Evolutionary conservation across 2,329 filamentous ascomycete genomes (phyloP).

Genomic region (Pseudocercospora macadamiae): DNA sequence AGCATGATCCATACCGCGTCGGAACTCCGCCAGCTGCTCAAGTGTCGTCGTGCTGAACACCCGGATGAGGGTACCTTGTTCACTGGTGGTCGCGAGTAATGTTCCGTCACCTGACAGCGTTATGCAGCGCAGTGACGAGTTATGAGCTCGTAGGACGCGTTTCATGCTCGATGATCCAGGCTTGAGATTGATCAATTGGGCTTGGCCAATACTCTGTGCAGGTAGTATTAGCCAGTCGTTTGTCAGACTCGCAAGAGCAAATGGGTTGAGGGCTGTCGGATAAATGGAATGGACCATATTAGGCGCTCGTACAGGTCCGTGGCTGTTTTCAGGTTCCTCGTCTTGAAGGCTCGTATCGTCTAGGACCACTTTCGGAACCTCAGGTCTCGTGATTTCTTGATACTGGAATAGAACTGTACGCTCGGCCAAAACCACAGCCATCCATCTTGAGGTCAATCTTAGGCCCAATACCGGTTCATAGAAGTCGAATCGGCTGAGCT

Average conservation of each 20-base stretch:
- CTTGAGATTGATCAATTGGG: conserved; percentile 77
- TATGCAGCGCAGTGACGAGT: conserved; percentile 75
- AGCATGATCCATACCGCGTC: conserved; percentile 85
- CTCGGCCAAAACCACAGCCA: conserved; percentile 70
- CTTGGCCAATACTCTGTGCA: conserved; percentile 82
- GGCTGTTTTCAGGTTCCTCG: conserved; percentile 17
- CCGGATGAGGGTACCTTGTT: conserved; percentile 87
- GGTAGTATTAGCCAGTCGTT: conserved; percentile 78
- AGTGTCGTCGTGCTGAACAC: conserved; percentile 81
- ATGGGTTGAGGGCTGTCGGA: conserved; percentile 82
- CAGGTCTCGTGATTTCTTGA: conserved; percentile 24
- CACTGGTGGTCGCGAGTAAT: conserved; percentile 84
- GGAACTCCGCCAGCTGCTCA: conserved; percentile 79
- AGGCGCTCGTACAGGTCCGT: conserved; percentile 25
- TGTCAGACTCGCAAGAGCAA: conserved; percentile 78
- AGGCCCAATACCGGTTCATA: conserved; percentile 80
- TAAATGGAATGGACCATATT: conserved; percentile 61
- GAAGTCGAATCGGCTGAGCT: conserved; percentile 75
- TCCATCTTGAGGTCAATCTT: conserved; percentile 72
- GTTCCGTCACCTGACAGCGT: conserved; percentile 78
- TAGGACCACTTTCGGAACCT: neutral
- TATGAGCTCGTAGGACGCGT: conserved; percentile 91
- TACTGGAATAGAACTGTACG: conserved; percentile 38
- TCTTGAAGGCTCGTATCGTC: conserved; percentile 54
- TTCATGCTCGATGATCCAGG: conserved; percentile 70